These are phyloP conservation scores for Saccharomycopsis selenospora DNA, from an alignment of 805 yeast genomes.

Conservation along the genomic window DNA sequence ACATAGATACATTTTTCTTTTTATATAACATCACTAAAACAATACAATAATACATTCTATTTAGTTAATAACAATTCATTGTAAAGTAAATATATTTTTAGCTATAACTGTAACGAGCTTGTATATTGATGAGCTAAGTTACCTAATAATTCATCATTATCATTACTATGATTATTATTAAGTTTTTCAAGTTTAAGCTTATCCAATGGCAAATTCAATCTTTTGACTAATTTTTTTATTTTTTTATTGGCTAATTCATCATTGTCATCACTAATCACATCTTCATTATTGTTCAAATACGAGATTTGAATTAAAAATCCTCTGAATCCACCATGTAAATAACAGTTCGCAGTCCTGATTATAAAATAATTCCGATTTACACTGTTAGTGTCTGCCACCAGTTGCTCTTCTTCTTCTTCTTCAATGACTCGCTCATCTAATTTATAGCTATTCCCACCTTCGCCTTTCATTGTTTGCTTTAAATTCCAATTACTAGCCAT, in stretches of 20 bases:
- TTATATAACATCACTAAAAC: no score
- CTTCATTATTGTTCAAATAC: neutral
- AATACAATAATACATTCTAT: no score
- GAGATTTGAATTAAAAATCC: constrained; percentile 57
- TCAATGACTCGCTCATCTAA: no score
- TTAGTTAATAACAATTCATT: no score
- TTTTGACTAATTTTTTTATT: constrained; percentile 28
- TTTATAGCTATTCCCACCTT: constrained; percentile 60
- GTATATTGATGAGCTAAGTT: constrained; percentile 21
- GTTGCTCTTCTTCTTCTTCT: no score
- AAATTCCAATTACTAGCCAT: constrained; percentile 64
- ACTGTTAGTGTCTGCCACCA: neutral
- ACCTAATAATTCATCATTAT: constrained; percentile 9
- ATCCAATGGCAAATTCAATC: constrained; percentile 33
- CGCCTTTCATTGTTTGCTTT: constrained; percentile 65
- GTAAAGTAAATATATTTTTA: no score
- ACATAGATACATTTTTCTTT: no score
- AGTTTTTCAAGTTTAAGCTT: constrained; percentile 31
- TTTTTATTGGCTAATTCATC: constrained; percentile 19
- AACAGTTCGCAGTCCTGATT: constrained; percentile 62
- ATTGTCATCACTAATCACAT: neutral
- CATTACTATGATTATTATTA: constrained; percentile 20
- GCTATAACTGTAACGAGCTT: constrained; percentile 10
- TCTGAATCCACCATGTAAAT: constrained; percentile 65
- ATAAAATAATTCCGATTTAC: constrained; percentile 26